Evolutionary conservation across 176 grass and related monocot genomes (phyloP), one percentile per base, ranked within the genome.

Genomic region (Carex myosuroides): DNA sequence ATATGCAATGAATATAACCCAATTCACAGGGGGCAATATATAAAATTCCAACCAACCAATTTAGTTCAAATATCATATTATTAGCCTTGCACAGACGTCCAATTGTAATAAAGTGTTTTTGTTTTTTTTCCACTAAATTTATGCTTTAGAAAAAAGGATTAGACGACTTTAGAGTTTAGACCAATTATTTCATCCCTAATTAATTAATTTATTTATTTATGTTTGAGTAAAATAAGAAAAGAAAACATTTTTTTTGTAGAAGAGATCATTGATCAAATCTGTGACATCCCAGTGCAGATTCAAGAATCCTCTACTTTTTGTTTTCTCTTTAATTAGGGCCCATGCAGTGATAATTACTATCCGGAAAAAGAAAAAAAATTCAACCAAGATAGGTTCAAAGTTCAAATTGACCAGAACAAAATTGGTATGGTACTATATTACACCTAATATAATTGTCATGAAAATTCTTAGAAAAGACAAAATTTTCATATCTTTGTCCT

Each of bases 1-100:
- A 60, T 52, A 66, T 69, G 80, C 80, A 66, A 29, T 54, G 62
- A 83, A 83, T 83, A 68, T 69, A 63, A 42, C 62, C 81, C 52
- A 83, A 83, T 83, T 83, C 22, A 69, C 42, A n/a, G 71, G 57
- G 71, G 61, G 10, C 0, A n/a, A 18, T 48, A 64, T 83, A 83
- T 83, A 83, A 68, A 83, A 83, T 44, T 83, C 10, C n/a, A 62
- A 30, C 42, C 22, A 83, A 66, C 64, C 13, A 65, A 61, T 60
- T 48, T 21, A 81, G 39, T 46, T 57, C 2, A 30, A 54, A 39
- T 20, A 62, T 65, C 37, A 52, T 18, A 66, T 82, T 65, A 37
- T 24, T 66, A 48, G 39, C 12, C 5, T 82, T 67, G 60, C 22
- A 80, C 80, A 82, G 24, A 67, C 24, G 0, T 48, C 12, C 62